Base-by-base conservation (phyloP, 2,329 filamentous ascomycete genomes). In the Chaetomium sp. region DNA sequence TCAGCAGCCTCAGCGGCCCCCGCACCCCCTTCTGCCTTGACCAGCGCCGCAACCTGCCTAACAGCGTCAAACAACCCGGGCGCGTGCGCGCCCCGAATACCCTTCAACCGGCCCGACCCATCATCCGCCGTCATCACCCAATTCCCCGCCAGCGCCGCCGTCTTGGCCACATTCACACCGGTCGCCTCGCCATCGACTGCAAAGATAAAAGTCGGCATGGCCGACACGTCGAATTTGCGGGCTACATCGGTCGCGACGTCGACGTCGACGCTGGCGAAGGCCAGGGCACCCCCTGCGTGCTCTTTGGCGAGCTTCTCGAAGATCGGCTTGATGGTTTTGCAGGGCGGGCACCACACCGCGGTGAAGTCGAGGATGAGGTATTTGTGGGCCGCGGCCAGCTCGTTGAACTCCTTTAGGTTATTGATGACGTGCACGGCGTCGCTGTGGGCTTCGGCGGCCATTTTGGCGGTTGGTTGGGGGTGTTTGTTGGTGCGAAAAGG, bases 241-340 rank as follows among this genome's bases (percentile, higher is more conserved):
- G 78, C 73, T 12, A 79, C 69, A 53, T 80, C 77, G 60, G 75
- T 70, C 5, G 75, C 73, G 44, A 73, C 69, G 64, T 82, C 80
- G 62, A 78, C 79, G 71, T 82, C 76, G 63, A 82, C 78, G 67
- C 79, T 79, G 64, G 75, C 78, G 54, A 82, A 82, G 58, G 73
- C 72, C 42, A n/a, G n/a, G n/a, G n/a, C n/a, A n/a, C n/a, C n/a
- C n/a, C n/a, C n/a, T n/a, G n/a, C n/a, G 64, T 72, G 66, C 56
- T 67, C 58, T 46, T 65, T 65, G 54, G 78, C 73, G 52, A 79
- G 72, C 61, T 74, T 71, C 57, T 62, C 64, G 61, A 72, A 79
- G 48, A 77, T 55, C 37, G 76, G 76, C 2, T 72, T 72, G 59
- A 79, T 79, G 53, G 68, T 66, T 51, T 74, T 74, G 71, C 77